Evolutionary conservation across 352 stramenopile genomes (phyloP).

Genomic region (Phytophthora fragariaefolia): DNA sequence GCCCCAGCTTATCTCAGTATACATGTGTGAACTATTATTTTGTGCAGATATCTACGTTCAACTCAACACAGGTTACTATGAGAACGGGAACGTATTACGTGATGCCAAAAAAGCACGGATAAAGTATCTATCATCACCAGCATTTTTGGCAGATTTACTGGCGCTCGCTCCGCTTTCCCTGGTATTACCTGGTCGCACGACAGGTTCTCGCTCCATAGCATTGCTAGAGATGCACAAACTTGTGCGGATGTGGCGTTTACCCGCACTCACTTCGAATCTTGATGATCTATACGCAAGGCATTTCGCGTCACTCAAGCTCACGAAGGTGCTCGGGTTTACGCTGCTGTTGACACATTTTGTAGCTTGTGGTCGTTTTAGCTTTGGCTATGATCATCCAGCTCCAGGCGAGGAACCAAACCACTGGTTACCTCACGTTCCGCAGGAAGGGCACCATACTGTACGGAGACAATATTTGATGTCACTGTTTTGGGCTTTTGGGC

Average conservation of each 20-base stretch:
- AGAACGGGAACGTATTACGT: conserved; percentile 70
- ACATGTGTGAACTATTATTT: conserved; percentile 68
- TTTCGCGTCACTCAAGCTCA: conserved; percentile 64
- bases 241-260: conserved; percentile 53
- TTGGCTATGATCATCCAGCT: conserved; percentile 44
- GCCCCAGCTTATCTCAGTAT: conserved; percentile 44
- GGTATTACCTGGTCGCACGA: conserved; percentile 24
- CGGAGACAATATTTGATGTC: conserved; percentile 56
- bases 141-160: conserved; percentile 58
- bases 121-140: conserved; percentile 67
- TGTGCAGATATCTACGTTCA: conserved; percentile 72
- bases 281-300: conserved; percentile 73
- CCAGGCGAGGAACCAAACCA: conserved; percentile 41
- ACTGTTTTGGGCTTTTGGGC: conserved; percentile 72
- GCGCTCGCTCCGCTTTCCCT: conserved; percentile 60
- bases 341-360: conserved; percentile 61
- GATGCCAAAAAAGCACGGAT: conserved; percentile 59
- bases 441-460: conserved; percentile 14
- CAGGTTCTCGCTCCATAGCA: conserved; percentile 20
- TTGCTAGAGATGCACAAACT: conserved; percentile 68
- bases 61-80: conserved; percentile 78
- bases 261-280: conserved; percentile 58
- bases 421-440: conserved; percentile 51
- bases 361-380: conserved; percentile 58
- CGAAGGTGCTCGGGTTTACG: conserved; percentile 59